These are phyloP conservation scores for Pseudogymnoascus sp. DNA, from an alignment of 2,329 filamentous ascomycete species.

Conservation along the genomic window DNA sequence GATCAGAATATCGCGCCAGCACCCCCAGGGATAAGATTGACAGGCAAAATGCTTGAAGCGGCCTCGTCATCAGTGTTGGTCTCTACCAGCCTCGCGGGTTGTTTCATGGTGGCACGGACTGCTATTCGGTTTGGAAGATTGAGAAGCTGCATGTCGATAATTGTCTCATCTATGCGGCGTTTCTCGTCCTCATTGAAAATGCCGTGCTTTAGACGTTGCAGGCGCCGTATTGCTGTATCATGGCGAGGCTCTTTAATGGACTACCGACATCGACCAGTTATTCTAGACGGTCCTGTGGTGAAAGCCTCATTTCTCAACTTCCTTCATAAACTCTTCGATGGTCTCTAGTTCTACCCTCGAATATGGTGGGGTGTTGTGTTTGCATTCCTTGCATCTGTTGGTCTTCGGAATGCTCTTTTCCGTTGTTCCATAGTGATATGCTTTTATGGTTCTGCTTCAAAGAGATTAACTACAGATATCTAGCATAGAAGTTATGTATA, in stretches of 20 bases:
- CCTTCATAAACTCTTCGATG: slow-evolving; percentile 9
- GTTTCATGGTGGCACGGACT: background rate
- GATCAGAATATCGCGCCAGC: background rate
- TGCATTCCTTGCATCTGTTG: background rate
- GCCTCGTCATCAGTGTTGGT: background rate
- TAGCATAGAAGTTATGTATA: background rate
- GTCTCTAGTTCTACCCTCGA: background rate
- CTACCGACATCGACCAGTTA: background rate
- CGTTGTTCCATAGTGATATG: background rate
- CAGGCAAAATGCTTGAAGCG: background rate
- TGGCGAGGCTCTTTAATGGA: background rate
- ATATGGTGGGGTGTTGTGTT: slow-evolving; percentile 7
- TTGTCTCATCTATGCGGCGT: background rate
- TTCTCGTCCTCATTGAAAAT: background rate
- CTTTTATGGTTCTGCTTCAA: background rate
- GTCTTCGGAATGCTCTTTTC: background rate
- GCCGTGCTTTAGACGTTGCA: background rate
- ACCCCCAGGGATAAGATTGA: background rate
- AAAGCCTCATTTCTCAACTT: slow-evolving; percentile 11
- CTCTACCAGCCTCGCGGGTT: background rate
- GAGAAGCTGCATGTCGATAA: background rate
- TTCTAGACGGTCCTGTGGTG: slow-evolving; percentile 11
- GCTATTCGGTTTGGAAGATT: background rate
- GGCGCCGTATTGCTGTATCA: background rate
- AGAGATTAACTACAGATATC: background rate